These are phyloP conservation scores for Sporodiniella umbellata DNA, from an alignment of 371 early-diverging fungal genomes.

Conservation along the genomic window DNA sequence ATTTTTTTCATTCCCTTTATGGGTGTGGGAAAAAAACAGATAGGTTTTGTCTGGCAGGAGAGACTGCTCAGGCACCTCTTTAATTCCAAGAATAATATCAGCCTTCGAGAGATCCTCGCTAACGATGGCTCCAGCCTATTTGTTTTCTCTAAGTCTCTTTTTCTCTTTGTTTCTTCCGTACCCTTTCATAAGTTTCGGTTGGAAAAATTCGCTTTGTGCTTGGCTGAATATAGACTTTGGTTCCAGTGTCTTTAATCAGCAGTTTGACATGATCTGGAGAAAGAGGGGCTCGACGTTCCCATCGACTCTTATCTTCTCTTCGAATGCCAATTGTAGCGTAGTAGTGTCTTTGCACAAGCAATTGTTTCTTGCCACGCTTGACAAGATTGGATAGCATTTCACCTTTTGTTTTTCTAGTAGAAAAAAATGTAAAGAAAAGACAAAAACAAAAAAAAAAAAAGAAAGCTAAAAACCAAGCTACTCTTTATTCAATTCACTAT, in stretches of 20 bases:
- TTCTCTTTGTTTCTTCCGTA: conserved; percentile 30
- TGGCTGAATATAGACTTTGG: conserved; percentile 86
- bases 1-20: conserved; percentile 93
- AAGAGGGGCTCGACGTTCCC: conserved; percentile 92
- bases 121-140: conserved; percentile 82
- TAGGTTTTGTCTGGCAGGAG: conserved; percentile 89
- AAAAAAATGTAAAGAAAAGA: too few species aligned
- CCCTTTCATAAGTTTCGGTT: conserved; percentile 76
- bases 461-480: background rate
- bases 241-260: conserved; percentile 79
- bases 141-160: background rate
- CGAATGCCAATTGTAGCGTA: conserved; percentile 71
- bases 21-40: conserved; percentile 95
- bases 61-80: conserved; percentile 88
- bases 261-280: conserved; percentile 75
- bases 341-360: background rate
- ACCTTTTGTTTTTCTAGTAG: too few species aligned
- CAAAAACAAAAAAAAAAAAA: background rate
- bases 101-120: conserved; percentile 86
- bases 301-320: conserved; percentile 92
- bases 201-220: conserved; percentile 87
- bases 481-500: conserved; percentile 1
- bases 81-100: conserved; percentile 94
- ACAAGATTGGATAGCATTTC: conserved; percentile 1
- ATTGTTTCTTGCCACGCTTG: background rate